phyloP scores from a whole-genome alignment of 164 flowering plant species.

The Nymphaea colorata region DNA sequence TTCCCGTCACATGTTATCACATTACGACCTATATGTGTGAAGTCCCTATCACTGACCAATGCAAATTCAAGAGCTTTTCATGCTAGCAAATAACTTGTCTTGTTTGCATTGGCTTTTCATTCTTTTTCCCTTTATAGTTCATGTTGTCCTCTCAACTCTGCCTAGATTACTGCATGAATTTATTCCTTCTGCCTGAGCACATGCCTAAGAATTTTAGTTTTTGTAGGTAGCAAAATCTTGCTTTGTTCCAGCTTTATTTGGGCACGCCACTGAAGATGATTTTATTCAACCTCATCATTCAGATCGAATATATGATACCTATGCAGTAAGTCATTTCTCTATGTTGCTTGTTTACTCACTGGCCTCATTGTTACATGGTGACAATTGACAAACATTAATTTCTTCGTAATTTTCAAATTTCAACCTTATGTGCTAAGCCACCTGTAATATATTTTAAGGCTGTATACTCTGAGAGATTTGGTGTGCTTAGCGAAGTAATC shows the following conservation, averaged over 20 bases:
- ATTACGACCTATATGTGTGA: not conserved
- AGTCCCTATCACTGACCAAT: not conserved
- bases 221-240: constrained; percentile 60
- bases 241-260: constrained; percentile 84
- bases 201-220: constrained; percentile 1
- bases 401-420: too few relatives aligned
- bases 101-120: not conserved
- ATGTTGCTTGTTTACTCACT: not conserved
- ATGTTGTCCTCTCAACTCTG: not conserved
- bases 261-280: constrained; percentile 93
- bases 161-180: not conserved
- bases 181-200: not conserved
- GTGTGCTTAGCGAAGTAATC: too few relatives aligned
- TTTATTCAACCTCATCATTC: constrained; percentile 90
- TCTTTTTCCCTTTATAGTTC: not conserved
- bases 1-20: not conserved
- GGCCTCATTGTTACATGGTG: too few relatives aligned
- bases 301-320: constrained; percentile 67
- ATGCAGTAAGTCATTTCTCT: constrained; percentile 36
- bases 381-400: too few relatives aligned
- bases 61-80: not conserved
- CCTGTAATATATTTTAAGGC: too few relatives aligned
- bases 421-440: too few relatives aligned
- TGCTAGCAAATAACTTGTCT: not conserved
- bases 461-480: too few relatives aligned